Evolutionary conservation across 345 rosid species (phyloP), one percentile per base, ranked within the genome.

Genomic region (Syzygium aqueum): DNA sequence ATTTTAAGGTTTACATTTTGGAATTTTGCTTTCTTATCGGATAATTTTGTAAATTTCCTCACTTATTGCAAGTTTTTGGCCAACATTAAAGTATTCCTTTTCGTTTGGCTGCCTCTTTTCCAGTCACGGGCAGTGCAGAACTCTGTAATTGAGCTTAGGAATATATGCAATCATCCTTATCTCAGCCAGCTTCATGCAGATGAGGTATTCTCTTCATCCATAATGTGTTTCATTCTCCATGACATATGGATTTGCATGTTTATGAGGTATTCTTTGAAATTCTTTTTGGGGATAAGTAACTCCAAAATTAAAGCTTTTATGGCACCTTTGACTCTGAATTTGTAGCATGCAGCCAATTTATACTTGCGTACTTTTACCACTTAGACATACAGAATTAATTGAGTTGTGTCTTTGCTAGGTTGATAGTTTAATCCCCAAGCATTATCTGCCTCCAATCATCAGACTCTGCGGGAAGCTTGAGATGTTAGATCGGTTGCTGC

Each of bases 401-500:
- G 82, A 73, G 82, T 73, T 63, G 59, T 65, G 87, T 73, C 77
- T 52, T 87, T 89, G 88, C 93, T 90, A 96, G 99, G 95, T 96
- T 87, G 96, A 95, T 88, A 87, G 84, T 91, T 88, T 92, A 61
- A 92, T 96, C 88, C 99, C 98, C 11, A 92, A 87, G 89, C 98
- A 96, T 92, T 96, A 92, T 94, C 94, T 96, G 90, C 98, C 95
- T 83, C 91, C 98, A 85, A 90, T 95, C 85, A 50, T 96, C 86
- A 94, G 99, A 87, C 95, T 93, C 65, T 96, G 99, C 86, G 98
- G 99, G 87, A 96, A 96, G 95, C 99, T 96, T 90, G 99, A 96
- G 95, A 96, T 96, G 99, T 87, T 96, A 85, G 99, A 96, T 92
- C 92, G 98, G 43, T 89, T 96, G 88, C 94, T 96, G 61, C 99